phyloP scores from a whole-genome alignment of 129 eudicot species.

The Gnaphalium uliginosum region DNA sequence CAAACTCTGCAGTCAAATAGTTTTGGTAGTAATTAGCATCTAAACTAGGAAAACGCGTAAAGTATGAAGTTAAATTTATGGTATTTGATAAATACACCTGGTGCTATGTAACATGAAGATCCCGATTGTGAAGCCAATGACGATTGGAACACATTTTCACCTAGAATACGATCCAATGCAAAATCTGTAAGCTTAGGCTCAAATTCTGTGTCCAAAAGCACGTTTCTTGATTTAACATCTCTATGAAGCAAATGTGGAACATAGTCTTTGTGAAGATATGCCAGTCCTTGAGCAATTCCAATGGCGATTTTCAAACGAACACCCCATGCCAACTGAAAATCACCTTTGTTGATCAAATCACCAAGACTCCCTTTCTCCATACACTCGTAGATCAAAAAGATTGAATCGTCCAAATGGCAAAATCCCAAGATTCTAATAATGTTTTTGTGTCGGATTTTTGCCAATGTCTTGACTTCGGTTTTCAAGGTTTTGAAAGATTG shows the following conservation, averaged over 20 bases:
- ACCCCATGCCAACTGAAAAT: constrained; percentile 65
- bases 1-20: constrained; percentile 54
- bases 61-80: neutral
- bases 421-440: constrained; percentile 69
- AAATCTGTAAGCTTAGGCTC: constrained; percentile 83
- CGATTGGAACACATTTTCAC: constrained; percentile 66
- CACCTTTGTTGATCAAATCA: constrained; percentile 56
- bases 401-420: constrained; percentile 68
- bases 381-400: constrained; percentile 72
- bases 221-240: constrained; percentile 68
- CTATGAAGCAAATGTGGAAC: constrained; percentile 75
- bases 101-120: constrained; percentile 74
- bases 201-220: constrained; percentile 67
- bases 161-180: constrained; percentile 69
- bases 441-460: constrained; percentile 79
- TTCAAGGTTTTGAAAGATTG: constrained; percentile 69
- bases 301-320: constrained; percentile 69
- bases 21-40: constrained; percentile 23
- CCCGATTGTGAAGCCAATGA: constrained; percentile 45
- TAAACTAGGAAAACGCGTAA: constrained; percentile 9
- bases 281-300: constrained; percentile 84
- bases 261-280: constrained; percentile 81
- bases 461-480: constrained; percentile 69
- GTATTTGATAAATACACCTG: constrained; percentile 51
- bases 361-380: constrained; percentile 79